phyloP scores from a whole-genome alignment of 176 grass and related monocot genomes.

The Tillandsia leiboldiana region DNA sequence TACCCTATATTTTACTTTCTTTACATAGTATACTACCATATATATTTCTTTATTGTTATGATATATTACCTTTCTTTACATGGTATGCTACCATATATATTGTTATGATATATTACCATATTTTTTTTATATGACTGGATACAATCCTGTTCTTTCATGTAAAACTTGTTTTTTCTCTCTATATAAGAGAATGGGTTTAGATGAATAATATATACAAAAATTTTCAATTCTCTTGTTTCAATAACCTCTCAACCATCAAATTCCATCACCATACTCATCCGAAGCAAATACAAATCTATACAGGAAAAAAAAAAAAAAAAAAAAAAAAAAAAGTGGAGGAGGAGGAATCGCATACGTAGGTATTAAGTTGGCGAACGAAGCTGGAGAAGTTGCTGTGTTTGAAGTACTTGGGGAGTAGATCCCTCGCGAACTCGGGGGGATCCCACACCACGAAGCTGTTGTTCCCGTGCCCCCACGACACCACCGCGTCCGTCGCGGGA shows the following conservation, averaged over 20 bases:
- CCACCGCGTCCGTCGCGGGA: slow-evolving; percentile 50
- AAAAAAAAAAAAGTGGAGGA: background rate
- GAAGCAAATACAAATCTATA: background rate
- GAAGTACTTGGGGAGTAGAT: slow-evolving; percentile 92
- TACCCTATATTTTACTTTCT: no score
- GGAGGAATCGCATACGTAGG: slow-evolving; percentile 36
- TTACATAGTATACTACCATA: no score
- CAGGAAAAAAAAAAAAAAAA: background rate
- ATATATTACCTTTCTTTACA: no score
- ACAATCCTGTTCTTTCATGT: no score
- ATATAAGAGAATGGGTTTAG: no score
- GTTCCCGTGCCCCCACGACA: slow-evolving; percentile 61
- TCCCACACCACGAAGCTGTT: slow-evolving; percentile 96
- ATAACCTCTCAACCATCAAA: background rate
- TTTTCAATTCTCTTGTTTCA: no score
- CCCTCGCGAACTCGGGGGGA: slow-evolving; percentile 76
- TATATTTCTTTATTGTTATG: no score
- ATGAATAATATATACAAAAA: no score
- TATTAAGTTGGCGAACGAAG: slow-evolving; percentile 90
- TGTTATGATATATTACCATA: no score
- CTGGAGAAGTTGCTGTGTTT: slow-evolving; percentile 94
- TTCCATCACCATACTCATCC: background rate
- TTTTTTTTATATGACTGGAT: no score
- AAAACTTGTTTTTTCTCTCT: no score
- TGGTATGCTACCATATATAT: no score